Evolutionary conservation across 176 grass and related monocot genomes (phyloP), one percentile per base, ranked within the genome.

Genomic region (Microstegium vimineum): DNA sequence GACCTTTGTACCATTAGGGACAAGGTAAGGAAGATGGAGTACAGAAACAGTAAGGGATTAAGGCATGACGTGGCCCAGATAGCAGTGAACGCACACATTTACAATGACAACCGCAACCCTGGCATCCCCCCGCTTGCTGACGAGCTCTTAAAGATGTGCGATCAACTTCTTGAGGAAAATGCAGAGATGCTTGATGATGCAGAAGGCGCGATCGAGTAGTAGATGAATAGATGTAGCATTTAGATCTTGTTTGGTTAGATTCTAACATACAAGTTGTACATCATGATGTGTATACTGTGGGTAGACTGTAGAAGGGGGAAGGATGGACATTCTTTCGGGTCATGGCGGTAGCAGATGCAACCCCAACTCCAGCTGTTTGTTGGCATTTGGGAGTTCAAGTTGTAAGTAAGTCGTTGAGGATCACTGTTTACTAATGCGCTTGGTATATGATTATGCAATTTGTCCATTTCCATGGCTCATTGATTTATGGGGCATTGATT

Each of bases 11-110:
- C 92, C 6, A 94, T 98, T 45, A 94, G 84, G 77, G 92, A 93
- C 33, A 98, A 98, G 69, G 86, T 89, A 42, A 86, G 89, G 80
- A 98, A 91, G 71, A 85, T 98, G 90, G 95, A 98, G 56, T 98
- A 98, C 74, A 94, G 73, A 66, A 91, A 62, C 63, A 86, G 92
- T 32, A 80, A 93, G 20, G 88, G 84, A 26, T 95, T 98, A 83
- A 87, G 89, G 71, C 90, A 90, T 52, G 95, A 98, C 15, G 82
- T 95, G 16, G 90, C 76, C 31, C 95, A 95, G 67, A 98, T 98
- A 71, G 74, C 76, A 57, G 13, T 66, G 17, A 95, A 98, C 57
- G 95, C 95, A 6, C 92, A 95, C 46, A 26, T 25, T 0, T 98
- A 98, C 82, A 98, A 98, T 23, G 82, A 95, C 9, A 75, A 40